A percentile compares a stretch with the other conserved stretches of the same genome.
Evolutionary conservation across 2,329 filamentous ascomycete species (phyloP).

Genomic region (Zarea fungicola): DNA sequence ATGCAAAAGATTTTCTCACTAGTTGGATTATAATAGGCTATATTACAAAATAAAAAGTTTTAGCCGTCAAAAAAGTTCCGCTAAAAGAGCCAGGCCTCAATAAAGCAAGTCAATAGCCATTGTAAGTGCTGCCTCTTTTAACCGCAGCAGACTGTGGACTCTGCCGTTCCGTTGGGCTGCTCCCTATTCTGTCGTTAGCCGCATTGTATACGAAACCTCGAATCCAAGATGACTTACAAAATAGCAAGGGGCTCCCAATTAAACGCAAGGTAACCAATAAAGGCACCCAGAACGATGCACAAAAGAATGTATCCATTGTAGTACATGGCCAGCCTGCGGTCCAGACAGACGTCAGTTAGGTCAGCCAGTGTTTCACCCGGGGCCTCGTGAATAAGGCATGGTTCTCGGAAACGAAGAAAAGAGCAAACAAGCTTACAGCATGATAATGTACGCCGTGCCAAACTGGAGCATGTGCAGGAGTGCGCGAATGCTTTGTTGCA

Average conservation of each 20-base stretch:
- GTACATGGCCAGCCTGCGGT: slow-evolving; percentile 46
- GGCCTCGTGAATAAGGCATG: too few species aligned
- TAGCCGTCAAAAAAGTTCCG: too few species aligned
- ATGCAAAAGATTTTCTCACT: not conserved
- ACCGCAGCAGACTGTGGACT: slow-evolving; percentile 38
- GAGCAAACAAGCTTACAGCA: slow-evolving; percentile 45
- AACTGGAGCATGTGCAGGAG: slow-evolving; percentile 67
- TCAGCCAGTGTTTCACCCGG: not conserved
- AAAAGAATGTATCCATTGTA: slow-evolving; percentile 73
- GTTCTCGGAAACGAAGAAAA: too few species aligned
- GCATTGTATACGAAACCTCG: not conserved
- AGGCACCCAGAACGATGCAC: slow-evolving; percentile 73
- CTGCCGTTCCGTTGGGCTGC: slow-evolving; percentile 30
- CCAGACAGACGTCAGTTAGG: slow-evolving; percentile 5
- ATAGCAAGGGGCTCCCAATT: slow-evolving; percentile 56
- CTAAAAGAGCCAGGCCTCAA: too few species aligned
- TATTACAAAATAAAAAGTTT: not conserved
- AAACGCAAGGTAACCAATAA: slow-evolving; percentile 67
- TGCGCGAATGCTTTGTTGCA: slow-evolving; percentile 63
- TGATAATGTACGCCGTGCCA: slow-evolving; percentile 71
- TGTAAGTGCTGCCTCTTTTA: slow-evolving; percentile 20
- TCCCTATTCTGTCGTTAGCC: slow-evolving; percentile 13
- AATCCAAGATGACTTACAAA: slow-evolving; percentile 19
- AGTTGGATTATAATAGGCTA: not conserved
- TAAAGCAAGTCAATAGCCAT: too few species aligned